These are phyloP conservation scores for Kodamaea fungicola DNA, from an alignment of 1,139 yeast species.

Conservation along the genomic window DNA sequence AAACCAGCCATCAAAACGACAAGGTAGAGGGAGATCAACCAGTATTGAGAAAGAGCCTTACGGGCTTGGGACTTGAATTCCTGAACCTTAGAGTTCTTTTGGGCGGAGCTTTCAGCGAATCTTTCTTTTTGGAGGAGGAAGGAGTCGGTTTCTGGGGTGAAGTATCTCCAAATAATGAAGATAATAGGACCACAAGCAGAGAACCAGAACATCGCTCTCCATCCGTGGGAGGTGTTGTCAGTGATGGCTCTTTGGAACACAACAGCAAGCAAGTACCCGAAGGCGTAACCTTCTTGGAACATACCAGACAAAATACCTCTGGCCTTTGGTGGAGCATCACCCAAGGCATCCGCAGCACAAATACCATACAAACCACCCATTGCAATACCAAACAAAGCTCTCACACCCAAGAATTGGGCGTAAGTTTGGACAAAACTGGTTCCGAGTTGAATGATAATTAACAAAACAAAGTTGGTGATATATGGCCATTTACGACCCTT, in stretches of 20 bases:
- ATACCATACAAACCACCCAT: conserved; percentile 73
- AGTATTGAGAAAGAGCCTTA: conserved; percentile 11
- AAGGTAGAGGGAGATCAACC: conserved; percentile 42
- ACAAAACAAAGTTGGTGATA: conserved; percentile 48
- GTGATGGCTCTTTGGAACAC: conserved; percentile 61
- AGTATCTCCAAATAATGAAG: conserved; percentile 51
- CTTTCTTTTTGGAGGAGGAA: conserved; percentile 21
- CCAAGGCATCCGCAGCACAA: conserved; percentile 65
- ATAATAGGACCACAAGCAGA: conserved; percentile 67
- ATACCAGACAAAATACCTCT: conserved; percentile 64
- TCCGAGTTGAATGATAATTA: conserved; percentile 62
- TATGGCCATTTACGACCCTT: conserved; percentile 75
- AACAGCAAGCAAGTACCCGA: conserved; percentile 64
- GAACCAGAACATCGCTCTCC: conserved; percentile 82
- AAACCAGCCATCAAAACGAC: conserved; percentile 45
- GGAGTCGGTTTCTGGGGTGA: conserved; percentile 54
- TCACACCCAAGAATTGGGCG: conserved; percentile 62
- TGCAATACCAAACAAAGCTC: conserved; percentile 63
- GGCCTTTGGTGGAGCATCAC: conserved; percentile 59
- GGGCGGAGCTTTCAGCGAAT: conserved; percentile 10
- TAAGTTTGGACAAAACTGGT: conserved; percentile 68
- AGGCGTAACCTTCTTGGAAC: conserved; percentile 70
- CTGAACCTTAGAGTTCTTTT: neutral
- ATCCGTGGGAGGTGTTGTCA: conserved; percentile 47
- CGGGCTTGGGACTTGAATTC: conserved; percentile 26